These are phyloP conservation scores for Panicum hallii DNA, from an alignment of 202 grass and related monocot species.

Conservation along the genomic window DNA sequence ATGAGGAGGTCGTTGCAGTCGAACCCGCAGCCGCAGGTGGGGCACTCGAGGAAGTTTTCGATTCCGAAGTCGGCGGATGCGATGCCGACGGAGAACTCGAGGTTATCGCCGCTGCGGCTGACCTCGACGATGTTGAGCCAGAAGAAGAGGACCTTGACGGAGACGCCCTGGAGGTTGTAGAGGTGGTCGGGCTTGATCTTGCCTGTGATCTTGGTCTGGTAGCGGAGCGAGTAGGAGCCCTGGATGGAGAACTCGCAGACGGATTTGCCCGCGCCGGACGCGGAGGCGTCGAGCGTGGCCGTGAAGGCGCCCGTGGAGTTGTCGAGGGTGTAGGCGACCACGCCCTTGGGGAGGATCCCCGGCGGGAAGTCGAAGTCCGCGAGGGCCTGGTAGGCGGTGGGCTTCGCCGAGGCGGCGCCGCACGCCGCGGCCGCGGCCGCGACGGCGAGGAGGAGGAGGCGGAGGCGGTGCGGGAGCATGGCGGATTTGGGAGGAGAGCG, in stretches of 20 bases:
- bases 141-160: slow-evolving; percentile 89
- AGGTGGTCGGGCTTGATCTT: slow-evolving; percentile 59
- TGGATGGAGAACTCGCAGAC: slow-evolving; percentile 78
- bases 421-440: neutral
- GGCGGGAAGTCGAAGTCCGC: slow-evolving; percentile 71
- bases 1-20: slow-evolving; percentile 53
- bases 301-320: slow-evolving; percentile 75
- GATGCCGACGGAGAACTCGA: slow-evolving; percentile 91
- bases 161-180: slow-evolving; percentile 64
- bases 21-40: slow-evolving; percentile 86
- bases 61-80: slow-evolving; percentile 83
- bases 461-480: slow-evolving; percentile 45
- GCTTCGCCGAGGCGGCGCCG: neutral
- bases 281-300: slow-evolving; percentile 62
- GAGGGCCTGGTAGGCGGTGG: slow-evolving; percentile 71
- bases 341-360: slow-evolving; percentile 83
- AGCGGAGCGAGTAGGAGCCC: slow-evolving; percentile 87
- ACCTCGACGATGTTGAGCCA: slow-evolving; percentile 96
- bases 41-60: slow-evolving; percentile 78
- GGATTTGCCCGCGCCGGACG: slow-evolving; percentile 32
- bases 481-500: slow-evolving; percentile 24
- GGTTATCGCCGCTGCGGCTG: slow-evolving; percentile 56
- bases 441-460: slow-evolving; percentile 20
- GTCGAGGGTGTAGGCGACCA: slow-evolving; percentile 72
- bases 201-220: slow-evolving; percentile 75